Base-by-base conservation (phyloP, 2,329 filamentous ascomycete genomes). In the Fusarium palustre region DNA sequence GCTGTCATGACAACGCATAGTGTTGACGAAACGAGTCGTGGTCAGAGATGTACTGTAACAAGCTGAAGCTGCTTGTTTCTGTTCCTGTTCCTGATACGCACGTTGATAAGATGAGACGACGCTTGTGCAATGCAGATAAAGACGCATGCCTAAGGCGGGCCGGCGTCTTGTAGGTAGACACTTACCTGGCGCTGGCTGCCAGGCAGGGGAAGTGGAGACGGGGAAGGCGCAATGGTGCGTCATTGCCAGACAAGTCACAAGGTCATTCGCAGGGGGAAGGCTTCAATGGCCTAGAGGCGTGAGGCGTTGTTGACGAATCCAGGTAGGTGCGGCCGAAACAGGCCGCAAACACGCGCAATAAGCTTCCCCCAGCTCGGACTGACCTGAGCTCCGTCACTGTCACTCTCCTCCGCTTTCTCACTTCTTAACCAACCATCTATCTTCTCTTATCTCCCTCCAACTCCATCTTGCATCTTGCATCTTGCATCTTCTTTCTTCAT, bases 201-300 rank as follows among this genome's bases (percentile, higher is more conserved):
- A 70, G 60, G 68, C 68, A 74, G 56, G 59, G 60, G 69, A 64
- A 66, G 73, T 74, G 73, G 73, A 65, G 57, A 52, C 62, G 50
- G 53, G 34, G 58, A 60, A 69, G 66, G 57, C 48, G 63, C 54
- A 50, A 49, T 75, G 70, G 70, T 75, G 74, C 74, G 74, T 75
- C 72, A 75, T 75, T 71, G 68, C 68, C 43, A 59, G 69, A 45
- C 60, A 46, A 71, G 72, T 75, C 72, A 75, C 73, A 74, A 70
- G 73, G 70, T 49, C 71, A 66, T 49, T 48, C 52, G 47, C 68
- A 68, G 59, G 67, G 65, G 54, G 36, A 55, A 54, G 33, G 48
- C 52, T 61, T 59, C 57, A 64, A 53, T 64, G 60, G 59, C 62
- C 57, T 50, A 57, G 34, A 52, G 48, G 34, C 48, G 48, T 41